These are phyloP conservation scores for Lentinula novae-zelandiae DNA, from an alignment of 1,284 basidiomycete genomes.

Conservation along the genomic window DNA sequence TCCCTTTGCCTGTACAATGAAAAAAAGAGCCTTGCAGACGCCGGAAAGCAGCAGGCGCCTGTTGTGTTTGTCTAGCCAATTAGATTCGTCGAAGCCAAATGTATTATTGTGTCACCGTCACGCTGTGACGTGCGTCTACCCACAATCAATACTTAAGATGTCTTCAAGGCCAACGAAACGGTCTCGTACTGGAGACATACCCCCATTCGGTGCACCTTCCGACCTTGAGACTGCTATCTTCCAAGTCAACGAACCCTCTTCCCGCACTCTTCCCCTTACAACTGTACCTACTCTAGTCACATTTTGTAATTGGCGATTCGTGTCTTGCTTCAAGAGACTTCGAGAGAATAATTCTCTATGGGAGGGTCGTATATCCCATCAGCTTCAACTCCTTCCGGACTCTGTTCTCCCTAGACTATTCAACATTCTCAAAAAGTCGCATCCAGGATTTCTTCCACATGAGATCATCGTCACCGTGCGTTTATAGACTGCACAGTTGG, in stretches of 20 bases:
- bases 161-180: constrained; percentile 24
- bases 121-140: too few species aligned
- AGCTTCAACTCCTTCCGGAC: constrained; percentile 51
- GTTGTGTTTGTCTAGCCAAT: too few species aligned
- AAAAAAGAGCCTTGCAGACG: too few species aligned
- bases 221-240: constrained; percentile 23
- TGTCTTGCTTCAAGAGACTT: constrained; percentile 38
- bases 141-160: background rate
- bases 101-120: too few species aligned
- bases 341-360: constrained; percentile 35
- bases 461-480: constrained; percentile 54
- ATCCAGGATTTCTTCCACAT: constrained; percentile 48
- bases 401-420: constrained; percentile 48
- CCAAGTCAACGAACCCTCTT: constrained; percentile 37
- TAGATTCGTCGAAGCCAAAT: too few species aligned
- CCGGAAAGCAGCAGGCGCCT: too few species aligned
- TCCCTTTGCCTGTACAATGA: too few species aligned
- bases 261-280: constrained; percentile 31
- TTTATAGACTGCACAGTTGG: background rate
- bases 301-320: constrained; percentile 51
- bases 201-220: constrained; percentile 35
- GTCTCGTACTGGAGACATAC: constrained; percentile 23
- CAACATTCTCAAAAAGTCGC: constrained; percentile 40
- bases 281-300: constrained; percentile 41
- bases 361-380: constrained; percentile 30